These are phyloP conservation scores for Lipomyces kockii DNA, from an alignment of 805 yeast genomes.

Conservation along the genomic window DNA sequence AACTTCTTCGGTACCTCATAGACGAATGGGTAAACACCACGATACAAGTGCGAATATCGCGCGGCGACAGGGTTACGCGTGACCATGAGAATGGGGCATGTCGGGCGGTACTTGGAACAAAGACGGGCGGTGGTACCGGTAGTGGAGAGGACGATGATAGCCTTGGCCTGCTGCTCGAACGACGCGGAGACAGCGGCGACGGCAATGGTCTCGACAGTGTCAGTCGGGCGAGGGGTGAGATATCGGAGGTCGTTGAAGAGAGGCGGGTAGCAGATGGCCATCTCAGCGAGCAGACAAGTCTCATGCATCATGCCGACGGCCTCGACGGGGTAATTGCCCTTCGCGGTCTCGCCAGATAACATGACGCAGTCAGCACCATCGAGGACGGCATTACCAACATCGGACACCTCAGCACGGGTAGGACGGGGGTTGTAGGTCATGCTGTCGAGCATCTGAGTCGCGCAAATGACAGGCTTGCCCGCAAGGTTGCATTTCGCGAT, in stretches of 20 bases:
- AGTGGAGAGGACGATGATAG: constrained; percentile 93
- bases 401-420: constrained; percentile 99
- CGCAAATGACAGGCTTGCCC: constrained; percentile 99
- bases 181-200: constrained; percentile 96
- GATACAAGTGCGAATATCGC: constrained; percentile 92
- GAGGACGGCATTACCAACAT: constrained; percentile 97
- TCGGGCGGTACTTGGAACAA: constrained; percentile 96
- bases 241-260: constrained; percentile 86
- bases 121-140: constrained; percentile 95
- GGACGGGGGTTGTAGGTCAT: constrained; percentile 99
- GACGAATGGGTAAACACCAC: constrained; percentile 98
- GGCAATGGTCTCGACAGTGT: constrained; percentile 95
- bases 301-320: constrained; percentile 99
- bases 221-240: constrained; percentile 84
- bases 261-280: constrained; percentile 85
- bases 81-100: constrained; percentile 96
- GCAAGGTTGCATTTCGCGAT: constrained; percentile 99
- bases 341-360: constrained; percentile 99
- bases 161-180: constrained; percentile 95
- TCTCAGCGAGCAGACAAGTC: constrained; percentile 94
- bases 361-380: constrained; percentile 99
- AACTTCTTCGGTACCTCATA: constrained; percentile 63
- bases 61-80: constrained; percentile 94
- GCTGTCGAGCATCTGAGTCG: constrained; percentile 99
- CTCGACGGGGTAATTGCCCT: constrained; percentile 97